phyloP scores from a whole-genome alignment of 2,329 filamentous ascomycete species.

The Orbilia blumenaviensis region DNA sequence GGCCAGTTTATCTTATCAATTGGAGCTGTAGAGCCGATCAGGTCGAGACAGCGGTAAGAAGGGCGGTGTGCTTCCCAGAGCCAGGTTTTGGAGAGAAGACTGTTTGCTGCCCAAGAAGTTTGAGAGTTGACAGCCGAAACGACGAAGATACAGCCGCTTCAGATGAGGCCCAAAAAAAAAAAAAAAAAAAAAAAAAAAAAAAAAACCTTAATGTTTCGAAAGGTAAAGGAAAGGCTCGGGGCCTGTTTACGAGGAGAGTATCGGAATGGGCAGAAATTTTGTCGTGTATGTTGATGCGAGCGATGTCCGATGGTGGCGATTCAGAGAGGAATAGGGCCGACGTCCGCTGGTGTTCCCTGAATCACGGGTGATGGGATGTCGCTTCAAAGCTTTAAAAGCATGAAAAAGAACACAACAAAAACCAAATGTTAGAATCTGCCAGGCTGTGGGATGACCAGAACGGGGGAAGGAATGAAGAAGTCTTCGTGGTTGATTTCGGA shows the following conservation, averaged over 20 bases:
- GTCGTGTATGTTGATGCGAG: conserved; percentile 5
- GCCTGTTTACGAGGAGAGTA: neutral
- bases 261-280: conserved; percentile 8
- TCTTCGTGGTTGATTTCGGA: conserved; percentile 26
- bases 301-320: conserved; percentile 31
- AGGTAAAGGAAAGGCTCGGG: conserved; percentile 1
- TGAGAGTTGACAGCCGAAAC: conserved; percentile 13
- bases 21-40: conserved; percentile 5
- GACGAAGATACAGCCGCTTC: neutral
- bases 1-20: conserved; percentile 25
- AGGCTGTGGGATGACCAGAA: neutral
- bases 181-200: no score
- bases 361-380: conserved; percentile 9
- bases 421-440: neutral
- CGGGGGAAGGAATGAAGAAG: conserved; percentile 4
- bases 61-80: neutral
- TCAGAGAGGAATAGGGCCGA: conserved; percentile 7
- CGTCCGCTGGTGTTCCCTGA: conserved; percentile 15
- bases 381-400: conserved; percentile 8
- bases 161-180: neutral
- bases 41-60: conserved; percentile 6
- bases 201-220: neutral
- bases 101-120: conserved; percentile 3
- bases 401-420: neutral
- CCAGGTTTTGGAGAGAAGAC: neutral